Base-by-base conservation (phyloP, 371 early-diverging fungal species). In the Syncephalis fuscata region DNA sequence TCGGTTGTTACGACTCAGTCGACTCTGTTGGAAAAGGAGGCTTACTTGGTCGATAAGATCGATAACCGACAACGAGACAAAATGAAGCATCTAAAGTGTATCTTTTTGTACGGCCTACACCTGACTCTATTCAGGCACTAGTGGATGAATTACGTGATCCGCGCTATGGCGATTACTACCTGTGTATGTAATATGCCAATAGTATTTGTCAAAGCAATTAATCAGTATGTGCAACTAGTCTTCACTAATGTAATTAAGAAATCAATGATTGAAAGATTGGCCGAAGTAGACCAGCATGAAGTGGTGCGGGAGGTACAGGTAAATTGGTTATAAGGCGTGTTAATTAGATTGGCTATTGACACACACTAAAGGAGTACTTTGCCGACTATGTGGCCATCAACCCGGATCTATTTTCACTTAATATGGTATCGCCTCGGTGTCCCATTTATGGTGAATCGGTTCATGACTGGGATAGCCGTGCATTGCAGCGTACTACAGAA, bases 261-360 rank as follows among this genome's bases (percentile, higher is more conserved):
- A 60, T 74, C 85, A 9, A 71, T 78, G 49, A 78, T 97, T 26
- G 96, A 95, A 58, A 74, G 79, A 22, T 64, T 95, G 32, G 98
- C 98, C 15, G 96, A 97, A 63, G 81, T 81, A 39, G 98, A 97
- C 62, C 88, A 88, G 56, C 78, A 76, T 51, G 95, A 95, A 63
- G 82, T 81, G 14, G 92, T 97, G 22, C 73, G 87, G 5, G 93
- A 92, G 61, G 78, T 97, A 11, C 91, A 92, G 70, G 80, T 80
- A 65, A 40, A 10, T 38, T 21, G 7, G 14, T 20, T 23, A 15
- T 15, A 17, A n/a, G n/a, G n/a, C n/a, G n/a, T n/a, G n/a, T n/a
- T n/a, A n/a, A n/a, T n/a, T n/a, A n/a, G n/a, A n/a, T n/a, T n/a
- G n/a, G n/a, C n/a, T n/a, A n/a, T n/a, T n/a, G n/a, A n/a, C n/a